Conservation (phyloP, 768 basidiomycete genomes). For the Tylopilus sp. region DNA sequence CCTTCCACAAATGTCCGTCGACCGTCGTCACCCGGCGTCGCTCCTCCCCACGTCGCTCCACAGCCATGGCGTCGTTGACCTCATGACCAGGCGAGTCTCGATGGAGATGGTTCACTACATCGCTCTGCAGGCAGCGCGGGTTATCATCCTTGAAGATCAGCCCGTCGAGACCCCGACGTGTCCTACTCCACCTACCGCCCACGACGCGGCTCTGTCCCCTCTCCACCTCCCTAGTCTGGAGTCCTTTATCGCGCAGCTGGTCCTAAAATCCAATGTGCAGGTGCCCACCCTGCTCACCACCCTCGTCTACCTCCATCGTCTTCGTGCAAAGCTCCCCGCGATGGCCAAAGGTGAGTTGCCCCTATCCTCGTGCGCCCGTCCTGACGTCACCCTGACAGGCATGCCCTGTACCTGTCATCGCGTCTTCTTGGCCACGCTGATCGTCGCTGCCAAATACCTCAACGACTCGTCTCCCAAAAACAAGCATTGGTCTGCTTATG, state of each 20-base stretch:
- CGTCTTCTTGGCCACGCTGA: conserved; percentile 93
- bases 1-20: conserved; percentile 33
- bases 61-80: conserved; percentile 74
- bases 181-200: conserved; percentile 60
- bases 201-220: conserved; percentile 23
- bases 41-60: conserved; percentile 75
- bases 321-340: conserved; percentile 73
- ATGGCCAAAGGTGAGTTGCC: conserved; percentile 74
- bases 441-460: conserved; percentile 94
- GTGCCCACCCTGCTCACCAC: conserved; percentile 89
- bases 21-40: conserved; percentile 69
- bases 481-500: conserved; percentile 85
- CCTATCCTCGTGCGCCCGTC: background rate
- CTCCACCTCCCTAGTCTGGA: conserved; percentile 63
- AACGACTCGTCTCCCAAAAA: conserved; percentile 98
- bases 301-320: conserved; percentile 86
- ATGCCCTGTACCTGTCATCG: conserved; percentile 93
- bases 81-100: conserved; percentile 75
- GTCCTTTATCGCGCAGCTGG: conserved; percentile 80
- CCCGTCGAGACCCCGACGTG: conserved; percentile 35
- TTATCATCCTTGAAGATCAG: conserved; percentile 66
- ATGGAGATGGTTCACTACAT: conserved; percentile 85
- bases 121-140: conserved; percentile 70
- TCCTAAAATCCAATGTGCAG: conserved; percentile 82
- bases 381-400: conserved; percentile 35